Percentiles rank a stretch among this genome's conserved stretches.
These are phyloP conservation scores for Bryoerythrophyllum caledonicum DNA, from an alignment of 225 moss, liverwort and hornwort species.

Conservation along the genomic window DNA sequence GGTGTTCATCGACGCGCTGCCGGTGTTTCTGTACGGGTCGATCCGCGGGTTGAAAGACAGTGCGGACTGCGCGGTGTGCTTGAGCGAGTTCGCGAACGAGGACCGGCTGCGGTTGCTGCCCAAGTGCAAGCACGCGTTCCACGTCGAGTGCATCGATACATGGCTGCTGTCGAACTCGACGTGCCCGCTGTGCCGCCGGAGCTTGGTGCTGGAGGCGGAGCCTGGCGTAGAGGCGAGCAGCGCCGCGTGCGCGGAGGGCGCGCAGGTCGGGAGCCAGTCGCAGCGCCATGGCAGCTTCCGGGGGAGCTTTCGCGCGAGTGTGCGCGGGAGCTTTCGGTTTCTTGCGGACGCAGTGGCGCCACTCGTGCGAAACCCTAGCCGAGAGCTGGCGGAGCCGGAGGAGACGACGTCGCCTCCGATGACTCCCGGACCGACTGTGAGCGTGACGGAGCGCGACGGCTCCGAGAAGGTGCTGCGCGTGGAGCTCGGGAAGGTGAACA, in stretches of 20 bases:
- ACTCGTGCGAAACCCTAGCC: no score
- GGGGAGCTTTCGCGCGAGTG: conserved; percentile 25
- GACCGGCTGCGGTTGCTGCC: conserved; percentile 64
- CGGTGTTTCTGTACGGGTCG: conserved; percentile 38
- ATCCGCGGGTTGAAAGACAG: conserved; percentile 39
- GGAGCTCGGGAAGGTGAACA: conserved; percentile 43
- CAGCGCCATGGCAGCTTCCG: conserved; percentile 39
- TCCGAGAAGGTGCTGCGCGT: conserved; percentile 37
- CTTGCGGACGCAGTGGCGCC: conserved; percentile 10
- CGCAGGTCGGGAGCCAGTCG: conserved; percentile 15
- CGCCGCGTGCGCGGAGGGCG: neutral
- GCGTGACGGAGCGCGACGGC: conserved; percentile 29
- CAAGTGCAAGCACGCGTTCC: conserved; percentile 73
- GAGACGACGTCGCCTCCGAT: conserved; percentile 18
- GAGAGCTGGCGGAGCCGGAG: neutral
- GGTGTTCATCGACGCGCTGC: conserved; percentile 42
- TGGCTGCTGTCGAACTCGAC: conserved; percentile 73
- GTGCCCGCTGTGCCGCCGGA: conserved; percentile 68
- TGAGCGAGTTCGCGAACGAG: conserved; percentile 66
- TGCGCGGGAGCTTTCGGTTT: conserved; percentile 35
- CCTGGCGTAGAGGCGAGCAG: neutral
- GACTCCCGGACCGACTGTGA: conserved; percentile 36
- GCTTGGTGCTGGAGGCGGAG: conserved; percentile 29
- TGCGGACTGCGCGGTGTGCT: conserved; percentile 63
- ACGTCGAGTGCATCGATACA: conserved; percentile 73